Evolutionary conservation across 78 protist genomes (phyloP), one percentile per base, ranked within the genome.

Genomic region (Dictyostelium brefeldianum): DNA sequence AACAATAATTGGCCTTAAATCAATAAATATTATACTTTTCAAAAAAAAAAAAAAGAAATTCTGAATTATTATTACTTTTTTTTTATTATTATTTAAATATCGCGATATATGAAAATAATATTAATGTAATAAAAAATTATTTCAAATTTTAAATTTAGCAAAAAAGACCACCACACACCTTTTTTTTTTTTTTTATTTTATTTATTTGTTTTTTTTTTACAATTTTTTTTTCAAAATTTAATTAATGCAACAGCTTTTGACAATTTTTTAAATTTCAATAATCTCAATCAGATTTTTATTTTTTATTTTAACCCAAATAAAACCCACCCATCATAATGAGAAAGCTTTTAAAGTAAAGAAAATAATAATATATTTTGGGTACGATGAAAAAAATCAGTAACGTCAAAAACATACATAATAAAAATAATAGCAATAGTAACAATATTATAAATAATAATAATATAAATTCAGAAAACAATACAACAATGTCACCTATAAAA

Each of bases 381-480:
- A 36, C 43, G 43, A 36, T 36, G 43, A 36, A 36, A 36, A 36
- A 36, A 36, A 36, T 36, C 43, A 36, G 2, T 36, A 36, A 36
- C 43, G 43, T 36, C 43, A 36, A 36, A n/a, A n/a, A n/a, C n/a
- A n/a, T n/a, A n/a, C n/a, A n/a, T 51, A 51, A 14, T 51, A 51
- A 51, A 4, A 51, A 51, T 51, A 51, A 51, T 51, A 51, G 73
- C 27, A 64, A 36, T 22, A 67, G 15, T 29, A 20, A 31, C 15
- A 67, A 67, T 67, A 31, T 67, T 20, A 67, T 27, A 67, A 67
- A 67, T 67, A 31, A 31, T n/a, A 29, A 29, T 31, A 67, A 67
- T 12, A 31, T 31, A 67, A 31, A 67, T 31, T 67, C 27, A 31
- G 75, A 14, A 14, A 71, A 46, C 5, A 47, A 62, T 25, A 62